Evolutionary conservation across 2,329 filamentous ascomycete genomes (phyloP).

Genomic region (Fusarium sp.): DNA sequence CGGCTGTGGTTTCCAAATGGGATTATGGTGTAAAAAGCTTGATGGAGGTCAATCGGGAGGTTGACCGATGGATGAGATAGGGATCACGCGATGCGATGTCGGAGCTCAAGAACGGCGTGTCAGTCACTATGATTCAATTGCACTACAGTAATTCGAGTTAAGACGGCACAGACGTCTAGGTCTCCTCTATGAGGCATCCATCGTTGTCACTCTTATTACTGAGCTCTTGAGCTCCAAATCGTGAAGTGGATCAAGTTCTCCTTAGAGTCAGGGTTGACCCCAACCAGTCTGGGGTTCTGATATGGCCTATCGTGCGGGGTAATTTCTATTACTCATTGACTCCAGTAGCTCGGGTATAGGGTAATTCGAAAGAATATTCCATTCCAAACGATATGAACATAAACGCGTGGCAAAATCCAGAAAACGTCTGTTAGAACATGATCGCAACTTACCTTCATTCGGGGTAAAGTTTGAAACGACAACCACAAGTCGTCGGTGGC

Average conservation of each 20-base stretch:
- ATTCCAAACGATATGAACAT: background rate
- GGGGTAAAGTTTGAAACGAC: rapidly evolving
- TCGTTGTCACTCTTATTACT: background rate
- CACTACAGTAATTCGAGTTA: too few species aligned
- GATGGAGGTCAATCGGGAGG: background rate
- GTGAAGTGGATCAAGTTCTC: background rate
- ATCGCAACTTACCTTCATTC: background rate
- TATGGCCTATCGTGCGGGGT: slow-evolving; percentile 34
- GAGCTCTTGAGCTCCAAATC: background rate
- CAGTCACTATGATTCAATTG: too few species aligned
- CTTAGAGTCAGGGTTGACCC: background rate
- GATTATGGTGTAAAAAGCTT: background rate
- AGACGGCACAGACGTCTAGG: rapidly evolving
- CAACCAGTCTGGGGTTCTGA: slow-evolving; percentile 5
- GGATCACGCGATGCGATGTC: background rate
- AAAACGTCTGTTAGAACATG: background rate
- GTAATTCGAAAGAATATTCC: background rate
- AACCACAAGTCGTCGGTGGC: background rate
- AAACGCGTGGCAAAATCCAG: background rate
- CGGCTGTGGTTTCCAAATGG: slow-evolving; percentile 11
- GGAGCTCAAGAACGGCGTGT: background rate
- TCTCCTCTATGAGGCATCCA: background rate
- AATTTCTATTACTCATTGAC: slow-evolving; percentile 39
- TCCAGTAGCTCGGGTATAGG: background rate
- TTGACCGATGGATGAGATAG: background rate